phyloP scores from a whole-genome alignment of 768 basidiomycete species.

The Leccinum uliginosum region DNA sequence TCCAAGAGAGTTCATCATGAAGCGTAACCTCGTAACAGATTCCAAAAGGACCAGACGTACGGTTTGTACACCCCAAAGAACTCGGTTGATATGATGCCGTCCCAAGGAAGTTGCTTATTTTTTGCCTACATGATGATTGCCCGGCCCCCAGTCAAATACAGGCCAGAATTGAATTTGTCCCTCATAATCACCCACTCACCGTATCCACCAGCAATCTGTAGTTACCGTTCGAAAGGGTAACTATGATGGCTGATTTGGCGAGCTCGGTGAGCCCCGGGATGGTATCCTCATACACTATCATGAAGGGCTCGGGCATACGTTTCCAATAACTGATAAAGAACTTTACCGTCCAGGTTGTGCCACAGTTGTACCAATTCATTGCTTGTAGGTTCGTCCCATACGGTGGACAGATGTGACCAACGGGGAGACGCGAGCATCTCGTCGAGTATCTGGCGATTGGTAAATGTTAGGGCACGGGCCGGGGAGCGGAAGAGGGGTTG shows the following conservation, averaged over 20 bases:
- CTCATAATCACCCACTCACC: conserved; percentile 30
- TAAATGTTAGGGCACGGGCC: neutral
- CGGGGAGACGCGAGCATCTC: conserved; percentile 43
- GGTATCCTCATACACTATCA: conserved; percentile 56
- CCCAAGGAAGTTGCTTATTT: conserved; percentile 59
- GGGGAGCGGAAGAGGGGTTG: neutral
- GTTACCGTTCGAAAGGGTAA: conserved; percentile 62
- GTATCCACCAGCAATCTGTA: conserved; percentile 57
- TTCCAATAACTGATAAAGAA: neutral
- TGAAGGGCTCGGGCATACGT: neutral
- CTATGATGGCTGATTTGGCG: conserved; percentile 48
- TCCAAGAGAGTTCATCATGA: neutral
- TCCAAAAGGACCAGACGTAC: conserved; percentile 33
- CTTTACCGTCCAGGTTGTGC: conserved; percentile 55
- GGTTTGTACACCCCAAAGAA: conserved; percentile 63
- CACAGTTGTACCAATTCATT: conserved; percentile 46
- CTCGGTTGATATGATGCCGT: conserved; percentile 56
- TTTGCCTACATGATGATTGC: conserved; percentile 43
- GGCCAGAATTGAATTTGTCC: neutral
- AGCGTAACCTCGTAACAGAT: neutral
- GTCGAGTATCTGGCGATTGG: conserved; percentile 47
- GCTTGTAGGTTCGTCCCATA: conserved; percentile 44
- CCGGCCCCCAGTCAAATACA: neutral
- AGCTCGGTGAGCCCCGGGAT: conserved; percentile 44
- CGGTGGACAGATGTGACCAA: conserved; percentile 46